Evolutionary conservation across 495 filamentous ascomycete genomes (phyloP).

Genomic region (Annulohypoxylon bovei): DNA sequence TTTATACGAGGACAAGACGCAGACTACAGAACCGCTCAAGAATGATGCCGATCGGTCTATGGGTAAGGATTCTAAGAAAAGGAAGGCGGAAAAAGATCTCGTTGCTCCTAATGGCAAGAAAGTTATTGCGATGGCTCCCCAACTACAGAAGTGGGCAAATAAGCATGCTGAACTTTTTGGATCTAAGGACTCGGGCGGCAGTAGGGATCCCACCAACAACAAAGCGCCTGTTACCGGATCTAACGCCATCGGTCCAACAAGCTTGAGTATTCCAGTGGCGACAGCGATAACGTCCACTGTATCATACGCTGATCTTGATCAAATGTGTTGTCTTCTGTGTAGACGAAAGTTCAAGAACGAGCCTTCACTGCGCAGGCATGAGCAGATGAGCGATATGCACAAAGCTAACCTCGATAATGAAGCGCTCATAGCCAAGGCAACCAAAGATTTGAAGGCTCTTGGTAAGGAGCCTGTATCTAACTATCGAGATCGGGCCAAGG

Average conservation of each 20-base stretch:
- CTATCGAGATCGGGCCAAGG: slow-evolving; percentile 86
- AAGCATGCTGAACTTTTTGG: slow-evolving; percentile 87
- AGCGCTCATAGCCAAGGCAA: slow-evolving; percentile 66
- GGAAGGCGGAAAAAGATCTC: slow-evolving; percentile 66
- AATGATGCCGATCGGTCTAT: slow-evolving; percentile 43
- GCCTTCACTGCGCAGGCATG: slow-evolving; percentile 77
- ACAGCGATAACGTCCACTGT: slow-evolving; percentile 33
- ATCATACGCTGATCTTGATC: slow-evolving; percentile 76
- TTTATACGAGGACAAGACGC: slow-evolving; percentile 53
- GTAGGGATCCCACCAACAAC: slow-evolving; percentile 25
- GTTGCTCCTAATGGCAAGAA: slow-evolving; percentile 64
- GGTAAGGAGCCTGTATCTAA: slow-evolving; percentile 53
- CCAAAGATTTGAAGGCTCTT: slow-evolving; percentile 59
- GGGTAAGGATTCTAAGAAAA: slow-evolving; percentile 74
- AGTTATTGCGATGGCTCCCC: slow-evolving; percentile 63
- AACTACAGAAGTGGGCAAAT: slow-evolving; percentile 89
- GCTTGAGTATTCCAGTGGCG: slow-evolving; percentile 15
- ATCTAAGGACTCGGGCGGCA: slow-evolving; percentile 40
- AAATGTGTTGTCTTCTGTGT: slow-evolving; percentile 82
- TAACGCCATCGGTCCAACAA: slow-evolving; percentile 32
- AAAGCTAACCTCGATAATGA: slow-evolving; percentile 73
- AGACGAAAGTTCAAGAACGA: slow-evolving; percentile 75
- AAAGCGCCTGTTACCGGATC: slow-evolving; percentile 33
- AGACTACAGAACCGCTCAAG: slow-evolving; percentile 48
- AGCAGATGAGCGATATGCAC: slow-evolving; percentile 79